Evolutionary conservation across 2,329 filamentous ascomycete species (phyloP).

Genomic region (Dactylellina haptotyla): DNA sequence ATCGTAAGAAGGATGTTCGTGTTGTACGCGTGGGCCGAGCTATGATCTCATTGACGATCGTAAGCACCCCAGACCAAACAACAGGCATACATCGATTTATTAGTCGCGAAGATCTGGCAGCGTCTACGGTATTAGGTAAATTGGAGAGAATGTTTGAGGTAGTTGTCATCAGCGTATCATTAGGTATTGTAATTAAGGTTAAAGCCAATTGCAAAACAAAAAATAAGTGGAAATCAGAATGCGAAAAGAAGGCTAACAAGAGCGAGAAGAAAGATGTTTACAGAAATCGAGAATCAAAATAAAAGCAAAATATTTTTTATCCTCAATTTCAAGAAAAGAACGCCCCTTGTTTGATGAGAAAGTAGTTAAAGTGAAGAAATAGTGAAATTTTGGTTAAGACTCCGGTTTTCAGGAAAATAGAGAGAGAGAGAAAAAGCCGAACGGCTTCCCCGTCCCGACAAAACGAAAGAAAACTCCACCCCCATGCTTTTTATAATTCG

Average conservation of each 20-base stretch:
- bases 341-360: neutral
- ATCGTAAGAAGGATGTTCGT: no score
- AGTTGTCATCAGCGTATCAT: no score
- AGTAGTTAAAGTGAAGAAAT: neutral
- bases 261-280: neutral
- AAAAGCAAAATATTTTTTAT: slow-evolving; percentile 13
- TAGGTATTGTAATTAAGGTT: no score
- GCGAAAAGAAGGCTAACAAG: neutral
- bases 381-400: slow-evolving; percentile 1
- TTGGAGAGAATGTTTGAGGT: no score
- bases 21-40: no score
- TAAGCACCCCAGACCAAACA: no score
- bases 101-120: no score
- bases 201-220: neutral
- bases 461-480: slow-evolving; percentile 25
- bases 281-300: neutral
- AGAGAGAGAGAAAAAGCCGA: neutral
- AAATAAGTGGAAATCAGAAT: no score
- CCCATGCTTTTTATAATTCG: slow-evolving; percentile 26
- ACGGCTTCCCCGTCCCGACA: neutral
- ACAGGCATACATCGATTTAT: no score
- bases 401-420: neutral
- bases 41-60: no score
- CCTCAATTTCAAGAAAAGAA: slow-evolving; percentile 12
- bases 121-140: no score